These are phyloP conservation scores for Blastocystis sp. DNA, from an alignment of 352 stramenopile species.

Conservation along the genomic window DNA sequence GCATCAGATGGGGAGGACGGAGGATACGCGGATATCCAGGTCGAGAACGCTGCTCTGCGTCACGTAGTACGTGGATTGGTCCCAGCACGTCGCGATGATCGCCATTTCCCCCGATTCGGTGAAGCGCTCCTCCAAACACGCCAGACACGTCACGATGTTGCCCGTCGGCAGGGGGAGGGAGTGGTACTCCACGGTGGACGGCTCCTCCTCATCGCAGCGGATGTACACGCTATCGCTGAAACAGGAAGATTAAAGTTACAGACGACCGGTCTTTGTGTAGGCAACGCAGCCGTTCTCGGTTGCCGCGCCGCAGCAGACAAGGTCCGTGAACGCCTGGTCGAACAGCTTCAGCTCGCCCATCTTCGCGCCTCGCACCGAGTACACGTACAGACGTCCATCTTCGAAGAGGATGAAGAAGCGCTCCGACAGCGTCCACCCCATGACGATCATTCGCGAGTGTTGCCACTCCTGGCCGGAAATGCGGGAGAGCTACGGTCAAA, in stretches of 20 bases:
- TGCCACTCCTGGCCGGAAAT: constrained; percentile 49
- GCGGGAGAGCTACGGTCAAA: constrained; percentile 26
- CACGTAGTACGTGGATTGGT: constrained; percentile 10
- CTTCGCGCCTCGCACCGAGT: not conserved
- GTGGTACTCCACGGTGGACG: constrained; percentile 20
- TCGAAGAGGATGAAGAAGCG: constrained; percentile 55
- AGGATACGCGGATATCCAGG: constrained; percentile 4
- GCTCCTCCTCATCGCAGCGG: constrained; percentile 16
- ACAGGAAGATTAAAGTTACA: not conserved
- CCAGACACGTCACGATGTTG: constrained; percentile 16
- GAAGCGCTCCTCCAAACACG: constrained; percentile 35
- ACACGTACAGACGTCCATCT: constrained; percentile 41
- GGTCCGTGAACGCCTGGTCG: constrained; percentile 52
- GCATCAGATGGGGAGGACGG: not conserved
- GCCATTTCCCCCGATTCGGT: constrained; percentile 27
- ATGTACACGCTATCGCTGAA: constrained; percentile 28
- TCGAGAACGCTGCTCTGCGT: not conserved
- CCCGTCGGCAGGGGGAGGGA: not conserved
- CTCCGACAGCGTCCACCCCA: constrained; percentile 61
- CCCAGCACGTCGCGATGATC: constrained; percentile 19
- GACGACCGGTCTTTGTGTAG: constrained; percentile 19
- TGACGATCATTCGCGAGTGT: constrained; percentile 9
- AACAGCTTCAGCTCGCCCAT: constrained; percentile 44
- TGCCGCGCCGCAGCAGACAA: constrained; percentile 1
- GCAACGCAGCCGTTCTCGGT: constrained; percentile 43